A percentile compares a stretch with the other conserved stretches of the same genome.
These are phyloP conservation scores for Graphiopsis chlorocephala DNA, from an alignment of 2,329 filamentous ascomycete species.

Conservation along the genomic window DNA sequence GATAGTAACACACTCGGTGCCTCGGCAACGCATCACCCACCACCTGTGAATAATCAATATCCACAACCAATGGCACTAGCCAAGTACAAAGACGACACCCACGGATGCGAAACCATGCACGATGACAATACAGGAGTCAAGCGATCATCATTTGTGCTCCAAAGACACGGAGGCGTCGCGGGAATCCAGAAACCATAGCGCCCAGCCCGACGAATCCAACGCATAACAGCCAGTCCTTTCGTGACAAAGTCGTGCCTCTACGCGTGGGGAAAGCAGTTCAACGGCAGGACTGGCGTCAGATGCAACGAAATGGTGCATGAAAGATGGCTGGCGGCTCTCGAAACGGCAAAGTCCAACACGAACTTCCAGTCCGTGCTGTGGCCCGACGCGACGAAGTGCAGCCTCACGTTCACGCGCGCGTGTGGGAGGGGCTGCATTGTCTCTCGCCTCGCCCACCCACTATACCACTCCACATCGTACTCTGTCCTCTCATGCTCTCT, in stretches of 20 bases:
- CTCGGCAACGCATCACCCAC: not conserved
- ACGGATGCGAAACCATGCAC: not conserved
- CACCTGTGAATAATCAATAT: too few species aligned
- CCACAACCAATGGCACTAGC: not conserved
- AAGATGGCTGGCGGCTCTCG: conserved; percentile 8
- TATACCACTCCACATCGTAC: not conserved
- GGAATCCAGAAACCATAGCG: not conserved
- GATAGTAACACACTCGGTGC: not conserved
- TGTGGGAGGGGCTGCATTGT: not conserved
- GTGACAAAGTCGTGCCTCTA: conserved; percentile 9
- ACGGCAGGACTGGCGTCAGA: conserved; percentile 8
- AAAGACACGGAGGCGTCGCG: not conserved
- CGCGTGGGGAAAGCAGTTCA: conserved; percentile 4
- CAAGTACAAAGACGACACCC: not conserved
- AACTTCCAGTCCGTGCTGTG: conserved; percentile 5
- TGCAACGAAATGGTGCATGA: conserved; percentile 11
- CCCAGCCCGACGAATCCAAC: not conserved
- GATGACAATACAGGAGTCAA: not conserved
- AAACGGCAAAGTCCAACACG: conserved; percentile 10
- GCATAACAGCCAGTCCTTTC: conserved; percentile 12
- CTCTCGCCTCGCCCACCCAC: not conserved
- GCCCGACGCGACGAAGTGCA: conserved; percentile 9
- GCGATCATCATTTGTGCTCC: not conserved
- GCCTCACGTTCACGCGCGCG: conserved; percentile 5
- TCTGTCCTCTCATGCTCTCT: conserved; percentile 1